phyloP scores from a whole-genome alignment of 805 yeast species.

The Vanderwaltozyma polyspora region DNA sequence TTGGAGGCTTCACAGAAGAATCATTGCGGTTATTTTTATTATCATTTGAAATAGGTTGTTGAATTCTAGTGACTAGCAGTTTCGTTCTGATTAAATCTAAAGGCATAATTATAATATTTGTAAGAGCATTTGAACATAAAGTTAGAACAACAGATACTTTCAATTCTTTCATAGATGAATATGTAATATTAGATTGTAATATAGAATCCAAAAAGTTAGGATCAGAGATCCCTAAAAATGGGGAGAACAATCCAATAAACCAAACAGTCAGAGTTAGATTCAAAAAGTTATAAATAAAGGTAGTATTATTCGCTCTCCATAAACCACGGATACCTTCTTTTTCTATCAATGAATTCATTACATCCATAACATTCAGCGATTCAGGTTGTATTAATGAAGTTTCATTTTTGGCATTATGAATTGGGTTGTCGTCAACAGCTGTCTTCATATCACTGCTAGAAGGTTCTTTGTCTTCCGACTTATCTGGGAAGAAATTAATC shows the following conservation, averaged over 20 bases:
- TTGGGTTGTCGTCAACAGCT: slow-evolving; percentile 3
- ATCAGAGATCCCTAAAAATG: slow-evolving; percentile 73
- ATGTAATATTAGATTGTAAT: slow-evolving; percentile 18
- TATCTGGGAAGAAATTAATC: slow-evolving; percentile 8
- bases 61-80: slow-evolving; percentile 59
- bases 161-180: neutral
- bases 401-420: too few relatives aligned
- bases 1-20: neutral
- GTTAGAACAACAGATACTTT: slow-evolving; percentile 33
- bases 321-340: slow-evolving; percentile 64
- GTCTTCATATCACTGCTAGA: neutral
- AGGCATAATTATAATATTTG: slow-evolving; percentile 69
- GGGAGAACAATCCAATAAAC: slow-evolving; percentile 81
- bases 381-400: slow-evolving; percentile 42
- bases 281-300: slow-evolving; percentile 67
- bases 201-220: slow-evolving; percentile 76
- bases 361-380: slow-evolving; percentile 53
- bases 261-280: slow-evolving; percentile 77
- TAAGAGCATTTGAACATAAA: slow-evolving; percentile 56
- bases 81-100: slow-evolving; percentile 71
- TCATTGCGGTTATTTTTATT: slow-evolving; percentile 11
- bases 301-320: slow-evolving; percentile 65
- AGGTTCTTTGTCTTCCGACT: neutral
- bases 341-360: slow-evolving; percentile 50
- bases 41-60: slow-evolving; percentile 7